Conservation (phyloP, 2,329 filamentous ascomycete genomes). For the Xylaria sp. region DNA sequence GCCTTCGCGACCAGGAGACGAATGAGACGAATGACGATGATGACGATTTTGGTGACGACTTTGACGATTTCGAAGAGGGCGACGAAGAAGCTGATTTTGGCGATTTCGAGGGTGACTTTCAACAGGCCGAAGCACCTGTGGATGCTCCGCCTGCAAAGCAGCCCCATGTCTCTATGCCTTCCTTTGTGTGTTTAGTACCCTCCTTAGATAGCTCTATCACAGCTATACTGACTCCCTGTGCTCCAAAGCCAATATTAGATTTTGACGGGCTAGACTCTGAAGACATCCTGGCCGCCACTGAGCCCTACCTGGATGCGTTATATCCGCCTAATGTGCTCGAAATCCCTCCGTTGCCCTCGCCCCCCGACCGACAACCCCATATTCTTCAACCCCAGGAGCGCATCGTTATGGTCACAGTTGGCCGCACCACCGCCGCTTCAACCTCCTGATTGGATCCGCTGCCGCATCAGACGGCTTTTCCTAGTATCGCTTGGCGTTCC, state of each 20-base stretch:
- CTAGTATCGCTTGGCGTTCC: slow-evolving; percentile 93
- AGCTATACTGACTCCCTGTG: slow-evolving; percentile 27
- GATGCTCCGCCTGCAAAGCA: slow-evolving; percentile 31
- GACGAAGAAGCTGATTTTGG: slow-evolving; percentile 53
- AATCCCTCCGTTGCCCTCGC: slow-evolving; percentile 44
- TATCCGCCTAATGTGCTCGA: slow-evolving; percentile 57
- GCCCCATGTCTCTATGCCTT: slow-evolving; percentile 34
- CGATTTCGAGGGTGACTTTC: slow-evolving; percentile 69
- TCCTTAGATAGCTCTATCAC: slow-evolving; percentile 29
- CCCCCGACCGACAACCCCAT: slow-evolving; percentile 55
- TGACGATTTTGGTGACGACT: slow-evolving; percentile 54
- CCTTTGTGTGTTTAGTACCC: slow-evolving; percentile 42
- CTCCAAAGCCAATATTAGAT: slow-evolving; percentile 58
- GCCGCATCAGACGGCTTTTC: slow-evolving; percentile 88
- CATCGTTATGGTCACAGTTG: slow-evolving; percentile 92
- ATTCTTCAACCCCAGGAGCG: slow-evolving; percentile 79
- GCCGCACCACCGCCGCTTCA: slow-evolving; percentile 91
- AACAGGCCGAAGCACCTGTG: slow-evolving; percentile 45
- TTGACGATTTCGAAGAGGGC: slow-evolving; percentile 59
- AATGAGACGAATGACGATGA: slow-evolving; percentile 30
- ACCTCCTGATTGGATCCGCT: slow-evolving; percentile 96
- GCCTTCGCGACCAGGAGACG: slow-evolving; percentile 28
- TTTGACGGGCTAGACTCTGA: slow-evolving; percentile 57
- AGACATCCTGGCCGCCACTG: slow-evolving; percentile 55
- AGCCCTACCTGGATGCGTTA: slow-evolving; percentile 61